These are phyloP conservation scores for Scytalidium lignicola DNA, from an alignment of 2,329 filamentous ascomycete species.

Conservation along the genomic window DNA sequence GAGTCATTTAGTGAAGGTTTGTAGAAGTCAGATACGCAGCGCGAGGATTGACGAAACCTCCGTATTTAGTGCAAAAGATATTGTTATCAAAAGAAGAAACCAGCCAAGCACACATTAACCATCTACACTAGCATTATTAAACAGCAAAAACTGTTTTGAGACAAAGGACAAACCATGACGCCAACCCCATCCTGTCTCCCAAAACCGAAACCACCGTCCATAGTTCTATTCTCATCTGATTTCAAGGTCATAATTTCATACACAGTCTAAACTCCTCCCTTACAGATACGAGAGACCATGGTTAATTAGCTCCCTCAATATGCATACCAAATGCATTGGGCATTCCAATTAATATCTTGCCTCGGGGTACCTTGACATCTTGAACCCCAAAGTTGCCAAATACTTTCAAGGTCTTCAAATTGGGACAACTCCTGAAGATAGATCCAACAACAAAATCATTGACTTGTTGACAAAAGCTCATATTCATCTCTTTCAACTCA, in stretches of 20 bases:
- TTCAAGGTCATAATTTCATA: neutral
- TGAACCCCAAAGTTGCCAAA: slow-evolving; percentile 62
- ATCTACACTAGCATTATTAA: no score
- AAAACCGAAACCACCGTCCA: neutral
- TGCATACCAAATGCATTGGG: slow-evolving; percentile 56
- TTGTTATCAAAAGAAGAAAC: no score
- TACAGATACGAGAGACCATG: neutral
- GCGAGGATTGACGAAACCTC: no score
- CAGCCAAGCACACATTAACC: no score
- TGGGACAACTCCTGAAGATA: slow-evolving; percentile 61
- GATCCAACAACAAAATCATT: slow-evolving; percentile 59
- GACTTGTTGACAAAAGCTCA: slow-evolving; percentile 69
- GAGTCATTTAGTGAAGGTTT: no score
- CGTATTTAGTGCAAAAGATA: no score
- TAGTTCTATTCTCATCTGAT: neutral
- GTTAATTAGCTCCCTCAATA: slow-evolving; percentile 42
- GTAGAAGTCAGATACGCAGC: no score
- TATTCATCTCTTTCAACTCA: slow-evolving; percentile 64
- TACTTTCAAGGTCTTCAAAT: slow-evolving; percentile 52
- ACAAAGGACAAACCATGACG: neutral
- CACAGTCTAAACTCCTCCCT: neutral
- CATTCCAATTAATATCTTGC: slow-evolving; percentile 52
- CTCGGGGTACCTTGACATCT: slow-evolving; percentile 47
- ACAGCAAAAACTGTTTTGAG: no score
- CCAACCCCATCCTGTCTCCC: neutral